Evolutionary conservation across 495 filamentous ascomycete genomes (phyloP), one percentile per base, ranked within the genome.

Genomic region (Cladorrhinum samala): DNA sequence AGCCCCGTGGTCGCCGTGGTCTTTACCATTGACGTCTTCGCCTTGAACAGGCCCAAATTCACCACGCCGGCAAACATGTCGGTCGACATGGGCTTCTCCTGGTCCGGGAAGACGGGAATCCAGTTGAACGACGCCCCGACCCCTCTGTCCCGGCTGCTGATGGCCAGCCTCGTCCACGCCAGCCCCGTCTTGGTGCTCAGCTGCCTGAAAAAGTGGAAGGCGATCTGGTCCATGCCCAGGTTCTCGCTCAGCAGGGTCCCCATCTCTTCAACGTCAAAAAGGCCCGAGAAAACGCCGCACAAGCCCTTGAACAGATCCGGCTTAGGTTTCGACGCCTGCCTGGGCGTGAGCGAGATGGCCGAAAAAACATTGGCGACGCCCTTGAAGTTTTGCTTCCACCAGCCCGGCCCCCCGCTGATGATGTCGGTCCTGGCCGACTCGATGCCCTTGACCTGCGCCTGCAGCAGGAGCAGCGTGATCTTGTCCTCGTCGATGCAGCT

Each of bases 341-440:
- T 44, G 2, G 21, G 24, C 30, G 21, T 24, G 27, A 65, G 48
- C 11, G 62, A 62, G 41, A 65, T 55, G 33, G 59, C 62, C 3
- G 62, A 65, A 47, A 65, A 65, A 2, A 65, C 48, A 25, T 65
- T 65, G 36, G 56, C 53, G 9, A 62, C 53, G 4, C 59, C 62
- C 50, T 37, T 55, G 33, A 46, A 47, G 36, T 65, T 65, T n/a
- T 57, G 56, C 18, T 19, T 39, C 62, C 62, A 65, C 59, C 59
- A 65, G 13, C 7, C 17, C 48, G 50, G 53, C 11, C 62, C 59
- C 5, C 62, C 62, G 45, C 50, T 62, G 19, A 65, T 57, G 19
- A 62, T 60, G 30, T 65, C 62, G 8, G 47, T 57, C 36, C 56
- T 55, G 25, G 59, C 62, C 24, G 49, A 38, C 30, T 41, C 45